phyloP scores from a whole-genome alignment of 352 stramenopile genomes.

The Phytophthora hybrid region DNA sequence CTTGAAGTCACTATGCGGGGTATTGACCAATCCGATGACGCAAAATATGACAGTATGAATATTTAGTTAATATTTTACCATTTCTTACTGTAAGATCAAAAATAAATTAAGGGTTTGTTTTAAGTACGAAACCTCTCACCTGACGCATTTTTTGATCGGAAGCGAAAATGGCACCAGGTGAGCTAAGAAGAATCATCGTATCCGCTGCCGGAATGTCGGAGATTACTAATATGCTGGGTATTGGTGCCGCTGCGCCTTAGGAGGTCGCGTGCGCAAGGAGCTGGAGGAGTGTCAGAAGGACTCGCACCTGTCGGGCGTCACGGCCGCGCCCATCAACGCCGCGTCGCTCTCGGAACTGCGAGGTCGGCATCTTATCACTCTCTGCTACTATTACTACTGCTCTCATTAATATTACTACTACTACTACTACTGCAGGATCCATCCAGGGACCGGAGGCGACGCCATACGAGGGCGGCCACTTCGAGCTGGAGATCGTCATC shows the following conservation, averaged over 20 bases:
- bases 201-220: no score
- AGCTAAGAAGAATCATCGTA: no score
- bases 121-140: no score
- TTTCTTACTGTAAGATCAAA: no score
- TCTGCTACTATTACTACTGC: not conserved
- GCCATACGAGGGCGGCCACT: constrained; percentile 89
- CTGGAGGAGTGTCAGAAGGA: constrained; percentile 90
- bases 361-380: constrained; percentile 17
- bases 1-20: not conserved
- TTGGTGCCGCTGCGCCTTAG: constrained; percentile 21
- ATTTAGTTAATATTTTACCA: no score
- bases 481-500: constrained; percentile 96
- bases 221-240: no score
- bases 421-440: constrained; percentile 5
- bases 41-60: no score
- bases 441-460: constrained; percentile 83
- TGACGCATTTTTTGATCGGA: no score
- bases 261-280: constrained; percentile 86
- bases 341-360: constrained; percentile 41
- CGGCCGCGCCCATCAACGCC: constrained; percentile 52
- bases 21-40: not conserved
- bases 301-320: constrained; percentile 84
- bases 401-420: not conserved
- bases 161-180: no score
- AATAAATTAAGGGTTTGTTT: no score